Evolutionary conservation across 371 early-diverging fungal genomes (phyloP).

Genomic region (Rhizopus sp.): DNA sequence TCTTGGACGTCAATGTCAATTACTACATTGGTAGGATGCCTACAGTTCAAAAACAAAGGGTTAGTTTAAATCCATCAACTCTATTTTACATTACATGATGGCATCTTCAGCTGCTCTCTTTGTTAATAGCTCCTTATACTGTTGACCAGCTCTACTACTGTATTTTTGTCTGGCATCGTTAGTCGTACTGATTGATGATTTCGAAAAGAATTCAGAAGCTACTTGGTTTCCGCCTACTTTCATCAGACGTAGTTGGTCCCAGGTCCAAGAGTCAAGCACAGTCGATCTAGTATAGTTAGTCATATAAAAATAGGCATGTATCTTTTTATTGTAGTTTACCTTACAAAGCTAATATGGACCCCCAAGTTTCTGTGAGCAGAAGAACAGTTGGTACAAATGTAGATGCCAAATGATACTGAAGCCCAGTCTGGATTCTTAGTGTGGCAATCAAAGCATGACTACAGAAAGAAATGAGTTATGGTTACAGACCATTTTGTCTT

Average conservation of each 20-base stretch:
- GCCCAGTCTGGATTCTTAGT: slow-evolving; percentile 98
- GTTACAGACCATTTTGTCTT: not conserved
- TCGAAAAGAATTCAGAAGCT: slow-evolving; percentile 81
- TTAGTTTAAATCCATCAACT: not conserved
- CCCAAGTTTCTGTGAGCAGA: slow-evolving; percentile 94
- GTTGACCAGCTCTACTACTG: slow-evolving; percentile 71
- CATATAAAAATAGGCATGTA: not conserved
- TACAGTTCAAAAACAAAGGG: slow-evolving; percentile 8
- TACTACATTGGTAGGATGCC: slow-evolving; percentile 39
- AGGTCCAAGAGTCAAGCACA: slow-evolving; percentile 87
- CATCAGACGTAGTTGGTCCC: slow-evolving; percentile 95
- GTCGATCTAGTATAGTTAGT: slow-evolving; percentile 65
- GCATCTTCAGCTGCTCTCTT: slow-evolving; percentile 81
- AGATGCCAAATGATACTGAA: slow-evolving; percentile 95
- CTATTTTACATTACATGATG: slow-evolving; percentile 40
- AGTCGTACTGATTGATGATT: slow-evolving; percentile 51
- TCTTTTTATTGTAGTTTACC: slow-evolving; percentile 48
- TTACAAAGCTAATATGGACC: slow-evolving; percentile 96
- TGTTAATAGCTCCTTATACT: slow-evolving; percentile 83
- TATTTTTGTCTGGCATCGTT: slow-evolving; percentile 88
- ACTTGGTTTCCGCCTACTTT: slow-evolving; percentile 86
- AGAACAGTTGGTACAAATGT: slow-evolving; percentile 98
- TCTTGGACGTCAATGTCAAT: slow-evolving; percentile 29
- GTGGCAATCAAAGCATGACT: slow-evolving; percentile 97
- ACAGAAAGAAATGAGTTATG: not conserved